Evolutionary conservation across 495 filamentous ascomycete species (phyloP).

Genomic region (Penicillium roqueforti): DNA sequence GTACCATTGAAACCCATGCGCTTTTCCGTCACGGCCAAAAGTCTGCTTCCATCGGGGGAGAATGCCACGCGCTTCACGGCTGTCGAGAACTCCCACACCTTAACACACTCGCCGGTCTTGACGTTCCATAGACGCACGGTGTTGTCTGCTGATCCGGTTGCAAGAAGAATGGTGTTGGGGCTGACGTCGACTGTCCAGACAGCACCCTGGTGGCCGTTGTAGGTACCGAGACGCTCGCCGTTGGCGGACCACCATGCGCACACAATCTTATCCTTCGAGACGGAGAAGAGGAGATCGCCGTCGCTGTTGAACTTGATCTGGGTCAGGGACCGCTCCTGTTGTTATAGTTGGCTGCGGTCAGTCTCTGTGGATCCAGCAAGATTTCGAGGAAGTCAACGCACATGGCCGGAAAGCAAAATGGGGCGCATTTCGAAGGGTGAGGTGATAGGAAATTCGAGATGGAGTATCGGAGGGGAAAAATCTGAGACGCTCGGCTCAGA

Average conservation of each 20-base stretch:
- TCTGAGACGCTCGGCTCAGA: slow-evolving; percentile 20
- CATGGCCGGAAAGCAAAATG: slow-evolving; percentile 91
- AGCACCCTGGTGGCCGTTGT: slow-evolving; percentile 93
- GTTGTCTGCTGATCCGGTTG: slow-evolving; percentile 95
- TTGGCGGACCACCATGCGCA: slow-evolving; percentile 94
- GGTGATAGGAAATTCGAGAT: slow-evolving; percentile 17
- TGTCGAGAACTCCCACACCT: slow-evolving; percentile 95
- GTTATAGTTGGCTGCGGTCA: slow-evolving; percentile 20
- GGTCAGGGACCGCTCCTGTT: slow-evolving; percentile 88
- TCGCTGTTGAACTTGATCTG: slow-evolving; percentile 98
- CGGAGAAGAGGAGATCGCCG: slow-evolving; percentile 96
- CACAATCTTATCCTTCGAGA: slow-evolving; percentile 94
- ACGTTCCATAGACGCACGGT: slow-evolving; percentile 97
- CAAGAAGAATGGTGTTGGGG: slow-evolving; percentile 88
- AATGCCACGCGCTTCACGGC: slow-evolving; percentile 97
- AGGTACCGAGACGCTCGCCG: slow-evolving; percentile 92
- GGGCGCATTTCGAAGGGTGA: slow-evolving; percentile 69
- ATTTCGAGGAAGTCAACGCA: slow-evolving; percentile 36
- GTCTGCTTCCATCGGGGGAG: slow-evolving; percentile 79
- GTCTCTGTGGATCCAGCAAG: slow-evolving; percentile 20
- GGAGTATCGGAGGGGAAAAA: slow-evolving; percentile 13
- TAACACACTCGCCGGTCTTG: slow-evolving; percentile 84
- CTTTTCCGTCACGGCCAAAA: slow-evolving; percentile 95
- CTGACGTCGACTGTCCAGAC: slow-evolving; percentile 99
- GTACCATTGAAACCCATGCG: slow-evolving; percentile 92